A percentile compares a stretch with the other conserved stretches of the same genome.
These are phyloP conservation scores for Sedum album DNA, from an alignment of 164 flowering plant genomes.

Conservation along the genomic window DNA sequence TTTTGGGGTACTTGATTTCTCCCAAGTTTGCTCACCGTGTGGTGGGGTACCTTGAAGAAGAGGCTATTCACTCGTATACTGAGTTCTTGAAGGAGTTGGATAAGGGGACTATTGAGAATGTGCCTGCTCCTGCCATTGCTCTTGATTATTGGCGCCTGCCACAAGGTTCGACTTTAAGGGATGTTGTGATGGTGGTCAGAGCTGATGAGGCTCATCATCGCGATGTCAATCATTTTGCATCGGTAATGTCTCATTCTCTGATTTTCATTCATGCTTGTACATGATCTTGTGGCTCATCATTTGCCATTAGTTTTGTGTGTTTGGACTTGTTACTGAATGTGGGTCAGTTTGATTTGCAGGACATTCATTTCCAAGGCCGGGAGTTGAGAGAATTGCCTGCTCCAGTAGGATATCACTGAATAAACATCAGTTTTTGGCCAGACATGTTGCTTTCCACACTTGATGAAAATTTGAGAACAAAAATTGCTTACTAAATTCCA, in stretches of 20 bases:
- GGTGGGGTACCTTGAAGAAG: slow-evolving; percentile 69
- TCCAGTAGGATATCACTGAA: slow-evolving; percentile 52
- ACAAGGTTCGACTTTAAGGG: slow-evolving; percentile 26
- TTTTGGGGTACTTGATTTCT: slow-evolving; percentile 39
- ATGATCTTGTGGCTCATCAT: no score
- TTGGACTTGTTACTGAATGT: neutral
- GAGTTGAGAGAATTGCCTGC: slow-evolving; percentile 51
- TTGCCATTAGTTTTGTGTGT: neutral
- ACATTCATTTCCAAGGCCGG: slow-evolving; percentile 46
- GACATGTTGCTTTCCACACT: neutral
- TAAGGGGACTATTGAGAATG: slow-evolving; percentile 54
- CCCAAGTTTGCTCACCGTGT: slow-evolving; percentile 40
- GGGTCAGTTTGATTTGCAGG: slow-evolving; percentile 27
- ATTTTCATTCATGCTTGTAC: no score
- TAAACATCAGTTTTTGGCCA: neutral
- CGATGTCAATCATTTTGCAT: slow-evolving; percentile 51
- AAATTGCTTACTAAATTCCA: neutral
- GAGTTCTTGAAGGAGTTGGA: slow-evolving; percentile 67
- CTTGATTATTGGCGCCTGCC: slow-evolving; percentile 38
- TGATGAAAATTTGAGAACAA: neutral
- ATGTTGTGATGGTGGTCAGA: slow-evolving; percentile 34
- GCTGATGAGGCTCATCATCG: slow-evolving; percentile 49
- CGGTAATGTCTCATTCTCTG: slow-evolving; percentile 13
- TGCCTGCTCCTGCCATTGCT: slow-evolving; percentile 54
- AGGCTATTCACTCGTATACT: slow-evolving; percentile 68